These are phyloP conservation scores for Usnea hakonensis DNA, from an alignment of 495 filamentous ascomycete species.

Conservation along the genomic window DNA sequence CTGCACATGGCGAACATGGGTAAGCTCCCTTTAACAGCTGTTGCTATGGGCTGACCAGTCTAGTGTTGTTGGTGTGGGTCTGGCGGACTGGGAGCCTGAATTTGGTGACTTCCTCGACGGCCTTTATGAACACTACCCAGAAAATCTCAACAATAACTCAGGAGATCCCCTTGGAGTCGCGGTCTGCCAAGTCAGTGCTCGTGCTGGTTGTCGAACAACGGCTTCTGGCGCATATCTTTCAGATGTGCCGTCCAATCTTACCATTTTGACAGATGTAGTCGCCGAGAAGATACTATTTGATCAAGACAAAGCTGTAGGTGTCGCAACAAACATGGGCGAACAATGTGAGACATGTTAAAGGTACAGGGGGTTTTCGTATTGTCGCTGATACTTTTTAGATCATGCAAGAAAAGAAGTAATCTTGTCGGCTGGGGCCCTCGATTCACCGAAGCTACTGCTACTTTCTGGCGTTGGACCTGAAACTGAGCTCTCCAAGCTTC, in stretches of 20 bases:
- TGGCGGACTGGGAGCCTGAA: constrained; percentile 29
- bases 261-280: constrained; percentile 3
- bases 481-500: constrained; percentile 23
- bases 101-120: background rate
- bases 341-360: too few species aligned
- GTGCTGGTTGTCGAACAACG: background rate
- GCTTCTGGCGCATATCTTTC: background rate
- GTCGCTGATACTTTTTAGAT: constrained; percentile 17
- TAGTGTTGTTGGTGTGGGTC: too few species aligned
- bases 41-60: too few species aligned
- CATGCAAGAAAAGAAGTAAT: constrained; percentile 7
- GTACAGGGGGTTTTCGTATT: too few species aligned
- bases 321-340: background rate
- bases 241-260: background rate
- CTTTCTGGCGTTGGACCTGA: constrained; percentile 38
- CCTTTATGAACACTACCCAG: background rate
- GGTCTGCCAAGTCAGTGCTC: background rate
- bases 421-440: constrained; percentile 21
- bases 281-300: constrained; percentile 47
- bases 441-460: constrained; percentile 44
- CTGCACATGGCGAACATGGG: constrained; percentile 38
- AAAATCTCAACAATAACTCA: background rate
- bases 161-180: background rate
- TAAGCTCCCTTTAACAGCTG: background rate
- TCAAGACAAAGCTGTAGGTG: constrained; percentile 48